A percentile compares a stretch with the other conserved stretches of the same genome.
Conservation (phyloP, 192 early-diverging fungal genomes). For the Gigaspora rosea region DNA sequence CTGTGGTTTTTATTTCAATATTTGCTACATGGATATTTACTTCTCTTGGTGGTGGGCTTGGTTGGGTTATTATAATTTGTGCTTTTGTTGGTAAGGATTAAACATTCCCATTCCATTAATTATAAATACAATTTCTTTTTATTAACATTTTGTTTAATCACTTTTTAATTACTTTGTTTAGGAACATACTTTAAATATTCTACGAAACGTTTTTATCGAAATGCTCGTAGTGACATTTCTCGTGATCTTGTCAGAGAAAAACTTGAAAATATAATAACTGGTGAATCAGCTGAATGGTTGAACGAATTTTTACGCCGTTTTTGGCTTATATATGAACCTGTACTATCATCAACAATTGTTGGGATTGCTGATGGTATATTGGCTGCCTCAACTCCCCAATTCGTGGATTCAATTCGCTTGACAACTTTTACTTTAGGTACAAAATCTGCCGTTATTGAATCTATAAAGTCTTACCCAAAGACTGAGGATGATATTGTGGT, state of each 20-base stretch:
- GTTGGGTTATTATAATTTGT: constrained; percentile 27
- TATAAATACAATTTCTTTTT: background rate
- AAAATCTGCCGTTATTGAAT: constrained; percentile 72
- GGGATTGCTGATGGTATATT: constrained; percentile 73
- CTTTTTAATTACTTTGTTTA: constrained; percentile 11
- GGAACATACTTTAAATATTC: constrained; percentile 77
- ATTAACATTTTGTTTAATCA: background rate
- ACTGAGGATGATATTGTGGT: constrained; percentile 75
- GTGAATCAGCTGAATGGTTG: constrained; percentile 84
- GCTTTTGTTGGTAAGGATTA: constrained; percentile 22
- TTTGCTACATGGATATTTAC: constrained; percentile 24
- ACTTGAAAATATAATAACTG: constrained; percentile 49
- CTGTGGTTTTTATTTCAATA: constrained; percentile 16
- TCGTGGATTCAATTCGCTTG: constrained; percentile 76
- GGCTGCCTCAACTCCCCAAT: constrained; percentile 72
- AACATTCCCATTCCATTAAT: background rate
- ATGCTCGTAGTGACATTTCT: constrained; percentile 68
- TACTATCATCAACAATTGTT: constrained; percentile 73
- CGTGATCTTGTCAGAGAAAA: constrained; percentile 60
- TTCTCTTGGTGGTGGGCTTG: constrained; percentile 18
- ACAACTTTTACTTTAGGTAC: constrained; percentile 78
- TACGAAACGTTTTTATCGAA: constrained; percentile 66
- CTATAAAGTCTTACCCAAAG: constrained; percentile 71
- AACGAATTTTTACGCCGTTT: constrained; percentile 85
- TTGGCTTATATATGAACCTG: constrained; percentile 91